Conservation (phyloP, 2,329 filamentous ascomycete genomes). For the Juglanconis oblonga region DNA sequence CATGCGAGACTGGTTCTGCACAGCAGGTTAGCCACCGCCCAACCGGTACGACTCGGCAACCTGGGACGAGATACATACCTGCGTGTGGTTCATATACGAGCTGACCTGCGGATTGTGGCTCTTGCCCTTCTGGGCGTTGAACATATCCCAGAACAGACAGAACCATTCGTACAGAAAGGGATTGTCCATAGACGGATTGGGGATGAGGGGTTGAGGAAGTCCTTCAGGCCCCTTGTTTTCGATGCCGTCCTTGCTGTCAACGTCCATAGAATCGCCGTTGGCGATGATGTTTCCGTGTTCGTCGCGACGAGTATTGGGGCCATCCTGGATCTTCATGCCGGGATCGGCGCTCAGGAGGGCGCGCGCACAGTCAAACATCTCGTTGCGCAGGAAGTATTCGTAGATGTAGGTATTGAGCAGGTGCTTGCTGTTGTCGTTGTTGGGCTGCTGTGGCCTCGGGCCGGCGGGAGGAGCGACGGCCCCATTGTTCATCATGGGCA, state of each 20-base stretch:
- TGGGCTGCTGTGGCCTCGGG: constrained; percentile 38
- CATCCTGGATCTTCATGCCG: constrained; percentile 67
- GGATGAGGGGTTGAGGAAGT: constrained; percentile 71
- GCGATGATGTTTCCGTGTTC: constrained; percentile 63
- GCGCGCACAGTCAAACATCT: constrained; percentile 80
- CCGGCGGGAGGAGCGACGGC: constrained; percentile 31
- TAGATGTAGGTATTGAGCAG: constrained; percentile 85
- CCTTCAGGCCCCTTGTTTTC: constrained; percentile 75
- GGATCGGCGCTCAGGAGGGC: constrained; percentile 66
- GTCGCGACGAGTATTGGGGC: constrained; percentile 64
- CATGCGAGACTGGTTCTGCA: constrained; percentile 64
- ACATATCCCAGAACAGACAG: constrained; percentile 95
- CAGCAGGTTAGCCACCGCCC: constrained; percentile 21
- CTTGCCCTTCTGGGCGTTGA: constrained; percentile 74
- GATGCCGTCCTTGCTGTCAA: constrained; percentile 76
- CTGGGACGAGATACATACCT: constrained; percentile 54
- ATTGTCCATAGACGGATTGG: constrained; percentile 62
- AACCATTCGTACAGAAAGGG: constrained; percentile 98
- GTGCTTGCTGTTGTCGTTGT: constrained; percentile 47
- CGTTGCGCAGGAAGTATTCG: constrained; percentile 84
- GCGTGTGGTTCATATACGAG: constrained; percentile 78
- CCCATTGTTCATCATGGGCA: constrained; percentile 67
- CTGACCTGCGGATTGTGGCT: constrained; percentile 61
- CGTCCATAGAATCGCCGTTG: constrained; percentile 77
- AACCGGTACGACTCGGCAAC: constrained; percentile 15